These are phyloP conservation scores for Canna indica DNA, from an alignment of 176 grass and related monocot species.

Conservation along the genomic window DNA sequence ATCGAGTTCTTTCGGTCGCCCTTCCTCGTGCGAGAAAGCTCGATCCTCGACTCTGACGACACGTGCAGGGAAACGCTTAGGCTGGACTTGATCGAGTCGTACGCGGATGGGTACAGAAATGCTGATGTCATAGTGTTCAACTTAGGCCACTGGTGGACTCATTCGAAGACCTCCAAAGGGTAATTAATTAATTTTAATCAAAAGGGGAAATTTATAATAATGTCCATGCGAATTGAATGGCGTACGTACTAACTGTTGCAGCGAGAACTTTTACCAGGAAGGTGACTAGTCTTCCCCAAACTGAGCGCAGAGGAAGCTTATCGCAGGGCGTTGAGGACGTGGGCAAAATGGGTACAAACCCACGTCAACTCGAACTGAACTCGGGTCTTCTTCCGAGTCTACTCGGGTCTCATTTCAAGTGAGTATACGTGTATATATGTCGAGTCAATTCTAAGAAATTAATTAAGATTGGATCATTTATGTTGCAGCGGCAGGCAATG, in stretches of 20 bases:
- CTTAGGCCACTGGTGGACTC: conserved; percentile 96
- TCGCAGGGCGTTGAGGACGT: conserved; percentile 64
- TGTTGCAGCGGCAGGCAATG: conserved; percentile 75
- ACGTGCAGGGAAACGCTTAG: conserved; percentile 64
- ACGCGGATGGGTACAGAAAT: conserved; percentile 43
- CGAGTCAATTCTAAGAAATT: neutral
- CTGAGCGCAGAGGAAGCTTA: conserved; percentile 72
- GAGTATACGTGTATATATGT: too few relatives aligned
- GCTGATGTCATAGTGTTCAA: conserved; percentile 87
- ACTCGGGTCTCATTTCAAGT: conserved; percentile 93
- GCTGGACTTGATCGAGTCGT: conserved; percentile 52
- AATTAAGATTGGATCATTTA: neutral
- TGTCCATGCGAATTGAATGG: too few relatives aligned
- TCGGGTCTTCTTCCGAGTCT: conserved; percentile 73
- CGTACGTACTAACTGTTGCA: too few relatives aligned
- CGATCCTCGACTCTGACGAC: conserved; percentile 27
- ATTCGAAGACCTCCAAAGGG: conserved; percentile 84
- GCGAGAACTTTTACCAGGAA: conserved; percentile 89
- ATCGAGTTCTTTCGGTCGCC: conserved; percentile 83
- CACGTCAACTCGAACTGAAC: conserved; percentile 51
- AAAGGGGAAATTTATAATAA: too few relatives aligned
- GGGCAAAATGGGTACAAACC: conserved; percentile 74
- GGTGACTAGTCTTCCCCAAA: conserved; percentile 48
- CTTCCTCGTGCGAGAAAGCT: conserved; percentile 81
- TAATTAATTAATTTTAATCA: conserved; percentile 7